Evolutionary conservation across 768 basidiomycete species (phyloP).

Genomic region (Naganishia friedmannii): DNA sequence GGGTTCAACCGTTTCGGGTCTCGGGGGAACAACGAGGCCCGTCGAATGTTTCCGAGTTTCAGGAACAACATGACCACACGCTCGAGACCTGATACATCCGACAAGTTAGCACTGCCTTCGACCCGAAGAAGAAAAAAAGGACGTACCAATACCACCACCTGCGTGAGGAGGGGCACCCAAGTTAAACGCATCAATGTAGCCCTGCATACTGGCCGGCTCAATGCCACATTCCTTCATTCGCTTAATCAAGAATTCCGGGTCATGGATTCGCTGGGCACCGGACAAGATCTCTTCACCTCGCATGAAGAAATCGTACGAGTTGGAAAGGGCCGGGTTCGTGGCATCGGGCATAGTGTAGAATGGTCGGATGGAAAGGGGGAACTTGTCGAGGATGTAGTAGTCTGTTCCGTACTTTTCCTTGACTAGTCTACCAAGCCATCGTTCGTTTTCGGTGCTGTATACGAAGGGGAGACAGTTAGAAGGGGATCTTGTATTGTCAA

Average conservation of each 20-base stretch:
- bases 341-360: slow-evolving; percentile 99
- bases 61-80: slow-evolving; percentile 96
- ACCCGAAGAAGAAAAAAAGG: not conserved
- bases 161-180: slow-evolving; percentile 94
- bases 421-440: slow-evolving; percentile 81
- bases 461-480: slow-evolving; percentile 3
- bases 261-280: slow-evolving; percentile 96
- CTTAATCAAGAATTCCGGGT: slow-evolving; percentile 72
- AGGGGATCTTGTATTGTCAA: not conserved
- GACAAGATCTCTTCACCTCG: slow-evolving; percentile 97
- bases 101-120: slow-evolving; percentile 7
- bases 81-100: slow-evolving; percentile 61
- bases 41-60: slow-evolving; percentile 90
- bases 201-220: slow-evolving; percentile 85
- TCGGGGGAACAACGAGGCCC: slow-evolving; percentile 90
- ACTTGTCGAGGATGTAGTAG: slow-evolving; percentile 99
- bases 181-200: slow-evolving; percentile 89
- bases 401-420: slow-evolving; percentile 93
- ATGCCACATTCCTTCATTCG: slow-evolving; percentile 84
- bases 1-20: slow-evolving; percentile 94
- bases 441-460: slow-evolving; percentile 87
- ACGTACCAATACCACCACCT: slow-evolving; percentile 81
- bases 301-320: slow-evolving; percentile 99
- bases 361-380: slow-evolving; percentile 89
- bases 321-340: slow-evolving; percentile 83